Base-by-base conservation (phyloP, 2,329 filamentous ascomycete species). In the Neopestalotiopsis sp. region DNA sequence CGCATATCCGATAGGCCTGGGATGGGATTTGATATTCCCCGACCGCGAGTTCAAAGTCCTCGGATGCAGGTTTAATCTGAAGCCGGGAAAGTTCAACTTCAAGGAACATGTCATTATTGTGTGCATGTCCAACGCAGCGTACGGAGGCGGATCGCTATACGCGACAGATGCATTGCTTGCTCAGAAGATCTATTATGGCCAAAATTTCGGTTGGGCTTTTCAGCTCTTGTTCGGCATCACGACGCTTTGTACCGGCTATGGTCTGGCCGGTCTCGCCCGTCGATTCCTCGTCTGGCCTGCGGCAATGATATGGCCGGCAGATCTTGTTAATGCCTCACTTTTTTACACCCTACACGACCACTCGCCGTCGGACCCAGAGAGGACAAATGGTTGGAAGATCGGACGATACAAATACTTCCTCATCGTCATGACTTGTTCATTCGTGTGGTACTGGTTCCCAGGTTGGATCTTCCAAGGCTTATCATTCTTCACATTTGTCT, bases 321-420 rank as follows among this genome's bases (percentile, higher is more conserved):
- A 87, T 34, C 80, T 85, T 42, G 87, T 90, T 74, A 92, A 90
- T 74, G 84, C 86, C 57, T 84, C 89, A 1, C 83, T 92, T 34
- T 90, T 91, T 76, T 86, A 89, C 74, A 87, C 89, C 1, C 83
- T 93, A 49, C 90, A 93, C 76, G 89, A 92, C 72, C 86, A 87
- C 72, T 82, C 82, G 12, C 77, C 80, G 32, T 83, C 86, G 0
- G 85, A 90, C 70, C 86, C 89, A 1, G 73, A 79, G 1, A 80
- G 81, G 71, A 81, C 83, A 34, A 86, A 86, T 66, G 88, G 89
- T 32, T 91, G 90, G 89, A 83, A 74, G 34, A 85, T 91, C 45
- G 83, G 85, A n/a, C 84, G 88, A 62, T 89, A 89, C 72, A 82
- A 81, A 68, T 87, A 86, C 75, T 91, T 91, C 77, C 76, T 89